Conservation (phyloP, 768 basidiomycete species). For the Russula lepida region DNA sequence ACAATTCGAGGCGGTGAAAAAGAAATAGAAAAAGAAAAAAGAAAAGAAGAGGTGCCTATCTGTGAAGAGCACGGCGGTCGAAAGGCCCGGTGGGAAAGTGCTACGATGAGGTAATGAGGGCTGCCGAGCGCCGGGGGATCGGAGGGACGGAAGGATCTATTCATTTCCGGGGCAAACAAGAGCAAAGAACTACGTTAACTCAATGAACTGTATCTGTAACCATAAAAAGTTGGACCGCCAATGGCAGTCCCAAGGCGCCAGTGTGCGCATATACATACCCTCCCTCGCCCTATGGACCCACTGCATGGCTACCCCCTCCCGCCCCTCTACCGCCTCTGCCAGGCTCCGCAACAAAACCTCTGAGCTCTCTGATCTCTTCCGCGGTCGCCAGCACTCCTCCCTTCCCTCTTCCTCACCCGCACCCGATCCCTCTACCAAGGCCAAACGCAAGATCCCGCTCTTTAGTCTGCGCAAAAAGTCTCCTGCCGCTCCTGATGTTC, state of each 20-base stretch:
- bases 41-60: not conserved
- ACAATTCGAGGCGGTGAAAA: not conserved
- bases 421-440: not conserved
- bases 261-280: slow-evolving; percentile 12
- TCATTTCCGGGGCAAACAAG: slow-evolving; percentile 15
- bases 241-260: not conserved
- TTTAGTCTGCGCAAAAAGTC: slow-evolving; percentile 20
- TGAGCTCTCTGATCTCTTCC: slow-evolving; percentile 20
- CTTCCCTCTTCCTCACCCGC: not conserved
- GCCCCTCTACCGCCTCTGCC: slow-evolving; percentile 4
- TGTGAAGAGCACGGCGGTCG: not conserved
- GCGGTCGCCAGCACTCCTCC: slow-evolving; percentile 11
- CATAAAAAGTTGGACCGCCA: slow-evolving; percentile 1
- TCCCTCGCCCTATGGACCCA: not conserved
- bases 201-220: slow-evolving; percentile 1
- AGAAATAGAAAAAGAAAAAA: not conserved
- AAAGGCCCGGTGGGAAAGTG: not conserved
- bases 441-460: slow-evolving; percentile 20
- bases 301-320: slow-evolving; percentile 13
- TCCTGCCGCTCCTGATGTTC: not conserved
- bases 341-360: slow-evolving; percentile 19
- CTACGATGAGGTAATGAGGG: not conserved
- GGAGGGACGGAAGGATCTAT: not conserved
- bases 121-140: not conserved
- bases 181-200: not conserved